Base-by-base conservation (phyloP, 176 grass and related monocot genomes). In the Pharus latifolius region DNA sequence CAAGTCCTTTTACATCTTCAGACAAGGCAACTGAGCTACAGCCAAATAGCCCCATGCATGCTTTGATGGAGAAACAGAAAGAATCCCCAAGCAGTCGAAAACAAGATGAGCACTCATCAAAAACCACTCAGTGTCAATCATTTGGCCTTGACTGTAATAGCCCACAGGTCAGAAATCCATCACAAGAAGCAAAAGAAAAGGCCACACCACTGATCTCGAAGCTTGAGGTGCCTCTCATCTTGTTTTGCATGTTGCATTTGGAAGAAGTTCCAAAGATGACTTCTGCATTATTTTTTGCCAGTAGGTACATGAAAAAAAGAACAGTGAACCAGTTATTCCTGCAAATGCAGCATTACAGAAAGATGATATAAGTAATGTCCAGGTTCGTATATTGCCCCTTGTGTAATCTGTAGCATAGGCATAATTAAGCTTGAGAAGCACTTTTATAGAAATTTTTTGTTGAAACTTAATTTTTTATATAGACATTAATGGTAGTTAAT, bases 291-390 rank as follows among this genome's bases (percentile, higher is more conserved):
- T 49, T 10, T 51, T 79, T 64, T 81, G 30, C 14, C 55, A 60
- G 57, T 37, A 93, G 94, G 65, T 75, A 63, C 47, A 45, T 37
- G 78, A 80, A 73, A 70, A 71, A 58, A 91, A 64, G 61, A 80
- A 50, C 16, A 67, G 6, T 26, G 78, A 87, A 80, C 45, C 72
- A 41, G 56, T 42, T 55, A 33, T 55, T 16, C 62, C 60, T 16
- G 78, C 66, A 80, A 50, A 60, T 72, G 67, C 78, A 81, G 31
- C 51, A 33, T 30, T 87, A 29, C 29, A 45, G 14, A 79, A 50
- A 66, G 75, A 77, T 70, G 76, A 85, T 78, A 76, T 84, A 67
- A 90, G 71, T 46, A 78, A 90, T 53, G 69, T 98, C 41, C 89
- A 98, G 89, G 94, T 97, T 64, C 67, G 68, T 66, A 50, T 15